Base-by-base conservation (phyloP, 176 grass and related monocot species). In the Eragrostis curvula region DNA sequence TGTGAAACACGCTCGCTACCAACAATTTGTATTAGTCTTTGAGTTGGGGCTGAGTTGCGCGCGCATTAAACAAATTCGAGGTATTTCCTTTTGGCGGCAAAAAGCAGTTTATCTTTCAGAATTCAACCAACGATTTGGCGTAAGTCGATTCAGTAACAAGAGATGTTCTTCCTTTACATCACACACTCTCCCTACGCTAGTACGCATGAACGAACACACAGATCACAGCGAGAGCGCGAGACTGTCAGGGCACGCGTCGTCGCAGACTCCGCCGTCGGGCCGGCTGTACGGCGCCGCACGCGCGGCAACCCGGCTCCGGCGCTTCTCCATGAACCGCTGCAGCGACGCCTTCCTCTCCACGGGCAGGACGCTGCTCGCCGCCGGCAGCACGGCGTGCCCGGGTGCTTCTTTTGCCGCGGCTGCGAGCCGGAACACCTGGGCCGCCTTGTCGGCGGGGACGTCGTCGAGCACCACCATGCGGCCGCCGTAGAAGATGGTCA, bases 401-500 rank as follows among this genome's bases (percentile, higher is more conserved):
- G 20, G 56, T 57, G 56, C 56, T 24, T n/a, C 56, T 21, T 58
- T 21, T 18, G 55, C 20, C 21, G 49, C 49, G 49, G 49, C 49
- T 5, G 50, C 50, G 50, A 52, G 16, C 15, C 17, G 15, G 16
- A 52, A 7, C 73, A 94, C 55, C 61, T 88, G 79, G 40, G 85
- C 44, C 4, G 85, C 92, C 80, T 63, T 86, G 40, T 88, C 88
- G 0, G 79, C 63, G 3, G 88, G 85, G 25, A 88, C 90, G 71
- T 84, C 88, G 51, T 91, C 86, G 17, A 94, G 83, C 58, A 94
- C 92, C 42, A 91, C 9, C 66, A 91, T 83, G 24, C 41, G 86
- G 2, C 87, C 87, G 24, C 78, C 87, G 48, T 94, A 97, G 52
- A 89, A 84, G 83, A 97, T 94, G 12, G 94, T 84, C 59, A 92